Evolutionary conservation across 495 filamentous ascomycete genomes (phyloP).

Genomic region (Penicillium coprophilum): DNA sequence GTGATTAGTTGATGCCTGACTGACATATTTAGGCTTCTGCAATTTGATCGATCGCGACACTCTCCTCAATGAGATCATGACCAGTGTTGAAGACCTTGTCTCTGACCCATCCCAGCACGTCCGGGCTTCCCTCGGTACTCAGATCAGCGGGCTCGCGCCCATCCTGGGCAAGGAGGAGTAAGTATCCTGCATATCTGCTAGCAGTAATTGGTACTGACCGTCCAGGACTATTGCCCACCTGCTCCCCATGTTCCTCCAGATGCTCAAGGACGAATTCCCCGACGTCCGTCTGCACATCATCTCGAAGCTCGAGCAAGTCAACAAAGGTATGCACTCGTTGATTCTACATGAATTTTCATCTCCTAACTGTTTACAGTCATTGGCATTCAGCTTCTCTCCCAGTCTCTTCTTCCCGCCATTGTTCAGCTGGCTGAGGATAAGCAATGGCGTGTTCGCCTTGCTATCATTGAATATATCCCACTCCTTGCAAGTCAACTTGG

Average conservation of each 20-base stretch:
- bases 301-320: constrained; percentile 95
- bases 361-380: constrained; percentile 62
- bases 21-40: constrained; percentile 71
- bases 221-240: constrained; percentile 91
- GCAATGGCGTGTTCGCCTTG: constrained; percentile 97
- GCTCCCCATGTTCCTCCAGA: constrained; percentile 97
- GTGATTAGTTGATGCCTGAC: constrained; percentile 22
- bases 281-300: constrained; percentile 98
- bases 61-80: constrained; percentile 95
- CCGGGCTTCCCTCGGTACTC: constrained; percentile 88
- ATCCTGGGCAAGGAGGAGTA: constrained; percentile 98
- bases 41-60: constrained; percentile 78
- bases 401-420: constrained; percentile 96
- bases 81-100: constrained; percentile 90
- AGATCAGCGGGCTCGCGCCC: constrained; percentile 94
- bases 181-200: constrained; percentile 32
- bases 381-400: constrained; percentile 93
- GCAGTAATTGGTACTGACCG: background rate
- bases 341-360: background rate
- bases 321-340: constrained; percentile 69
- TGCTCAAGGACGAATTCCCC: constrained; percentile 99
- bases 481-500: constrained; percentile 93
- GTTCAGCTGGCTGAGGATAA: constrained; percentile 98
- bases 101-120: constrained; percentile 97
- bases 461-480: constrained; percentile 99